A percentile compares a stretch with the other conserved stretches of the same genome.
Evolutionary conservation across 139 green algal genomes (phyloP).

Genomic region (Edaphochlamys debaryana): DNA sequence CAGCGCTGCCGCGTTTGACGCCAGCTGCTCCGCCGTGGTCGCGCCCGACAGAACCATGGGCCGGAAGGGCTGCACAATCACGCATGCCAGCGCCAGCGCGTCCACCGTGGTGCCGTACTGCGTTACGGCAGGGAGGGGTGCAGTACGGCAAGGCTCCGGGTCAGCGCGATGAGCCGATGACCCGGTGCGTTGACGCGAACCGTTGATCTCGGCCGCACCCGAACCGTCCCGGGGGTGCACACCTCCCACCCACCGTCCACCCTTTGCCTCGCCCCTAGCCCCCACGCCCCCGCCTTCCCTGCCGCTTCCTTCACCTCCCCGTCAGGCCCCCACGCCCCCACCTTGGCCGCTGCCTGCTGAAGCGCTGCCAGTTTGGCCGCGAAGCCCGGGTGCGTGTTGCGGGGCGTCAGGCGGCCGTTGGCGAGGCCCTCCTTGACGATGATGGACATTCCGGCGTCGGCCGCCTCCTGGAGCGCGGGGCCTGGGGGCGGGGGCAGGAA

Average conservation of each 20-base stretch:
- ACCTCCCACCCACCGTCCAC: no score
- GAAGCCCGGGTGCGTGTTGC: conserved; percentile 29
- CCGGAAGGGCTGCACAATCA: conserved; percentile 57
- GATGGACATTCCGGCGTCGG: conserved; percentile 56
- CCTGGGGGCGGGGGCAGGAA: no score
- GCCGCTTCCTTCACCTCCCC: no score
- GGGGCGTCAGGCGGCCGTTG: conserved; percentile 61
- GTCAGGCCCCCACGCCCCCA: no score
- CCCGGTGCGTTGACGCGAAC: no score
- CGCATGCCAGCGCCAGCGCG: conserved; percentile 50
- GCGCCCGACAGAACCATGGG: conserved; percentile 64
- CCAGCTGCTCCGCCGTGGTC: conserved; percentile 40
- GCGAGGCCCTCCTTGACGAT: conserved; percentile 76
- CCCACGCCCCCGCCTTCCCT: no score
- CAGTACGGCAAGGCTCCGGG: no score
- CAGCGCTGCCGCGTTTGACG: conserved; percentile 54
- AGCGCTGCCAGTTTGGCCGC: conserved; percentile 17
- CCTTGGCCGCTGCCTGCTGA: conserved; percentile 25
- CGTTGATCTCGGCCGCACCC: no score
- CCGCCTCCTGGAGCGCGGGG: conserved; percentile 51
- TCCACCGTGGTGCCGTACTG: conserved; percentile 43
- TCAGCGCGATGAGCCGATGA: no score
- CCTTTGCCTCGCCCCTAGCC: no score
- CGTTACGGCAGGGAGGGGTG: not conserved
- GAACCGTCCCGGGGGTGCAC: no score